Evolutionary conservation across 345 rosid genomes (phyloP).

Genomic region (Stellera chamaejasme): DNA sequence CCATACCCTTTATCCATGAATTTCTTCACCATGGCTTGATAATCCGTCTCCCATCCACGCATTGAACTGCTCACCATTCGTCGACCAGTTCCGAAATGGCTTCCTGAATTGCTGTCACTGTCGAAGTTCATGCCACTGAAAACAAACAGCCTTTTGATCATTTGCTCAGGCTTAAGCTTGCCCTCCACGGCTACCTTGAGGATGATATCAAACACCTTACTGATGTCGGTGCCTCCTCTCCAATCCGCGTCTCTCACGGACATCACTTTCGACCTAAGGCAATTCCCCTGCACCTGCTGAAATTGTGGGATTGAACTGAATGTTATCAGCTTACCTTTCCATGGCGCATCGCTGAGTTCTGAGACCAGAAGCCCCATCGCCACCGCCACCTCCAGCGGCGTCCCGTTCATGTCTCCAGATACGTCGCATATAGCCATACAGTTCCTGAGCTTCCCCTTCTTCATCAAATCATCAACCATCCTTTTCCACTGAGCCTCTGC

Average conservation of each 20-base stretch:
- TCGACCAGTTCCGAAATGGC: too few relatives aligned
- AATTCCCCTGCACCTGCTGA: slow-evolving; percentile 27
- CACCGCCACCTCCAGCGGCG: slow-evolving; percentile 49
- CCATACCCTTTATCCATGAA: slow-evolving; percentile 38
- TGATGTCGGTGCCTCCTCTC: slow-evolving; percentile 32
- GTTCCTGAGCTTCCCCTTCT: slow-evolving; percentile 37
- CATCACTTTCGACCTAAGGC: slow-evolving; percentile 19
- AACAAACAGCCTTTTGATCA: slow-evolving; percentile 50
- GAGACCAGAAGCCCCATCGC: slow-evolving; percentile 49
- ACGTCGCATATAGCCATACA: slow-evolving; percentile 56
- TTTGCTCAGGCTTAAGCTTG: slow-evolving; percentile 32
- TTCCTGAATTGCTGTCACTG: neutral
- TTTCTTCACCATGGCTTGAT: slow-evolving; percentile 34
- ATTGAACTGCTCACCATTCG: slow-evolving; percentile 14
- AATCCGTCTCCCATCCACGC: slow-evolving; percentile 40
- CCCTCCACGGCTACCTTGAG: slow-evolving; percentile 38
- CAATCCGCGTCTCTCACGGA: slow-evolving; percentile 31
- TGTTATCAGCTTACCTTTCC: slow-evolving; percentile 56
- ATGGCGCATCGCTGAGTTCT: slow-evolving; percentile 44
- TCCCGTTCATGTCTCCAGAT: slow-evolving; percentile 40
- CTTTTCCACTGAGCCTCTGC: slow-evolving; percentile 56
- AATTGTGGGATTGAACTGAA: slow-evolving; percentile 35
- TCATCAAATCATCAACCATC: slow-evolving; percentile 43
- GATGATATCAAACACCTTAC: slow-evolving; percentile 43
- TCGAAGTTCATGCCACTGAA: slow-evolving; percentile 74